Conservation (phyloP, 129 eudicot genomes). For the Cynara cardunculus region DNA sequence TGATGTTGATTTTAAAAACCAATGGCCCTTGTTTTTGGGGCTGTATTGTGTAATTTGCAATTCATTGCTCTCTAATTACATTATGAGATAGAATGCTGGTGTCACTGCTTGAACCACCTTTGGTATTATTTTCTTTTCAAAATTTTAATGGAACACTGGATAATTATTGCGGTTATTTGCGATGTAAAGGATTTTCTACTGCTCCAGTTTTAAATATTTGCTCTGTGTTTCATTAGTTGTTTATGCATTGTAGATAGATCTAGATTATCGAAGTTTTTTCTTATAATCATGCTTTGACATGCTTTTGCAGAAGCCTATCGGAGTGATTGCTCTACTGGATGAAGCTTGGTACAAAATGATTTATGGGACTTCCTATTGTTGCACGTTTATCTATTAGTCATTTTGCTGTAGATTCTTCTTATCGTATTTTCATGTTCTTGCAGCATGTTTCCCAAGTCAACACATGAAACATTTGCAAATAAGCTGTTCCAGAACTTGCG, state of each 20-base stretch:
- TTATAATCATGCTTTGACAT: constrained; percentile 26
- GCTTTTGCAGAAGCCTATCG: constrained; percentile 91
- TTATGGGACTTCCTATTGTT: constrained; percentile 24
- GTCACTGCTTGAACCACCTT: not conserved
- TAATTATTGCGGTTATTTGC: not conserved
- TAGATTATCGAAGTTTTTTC: constrained; percentile 15
- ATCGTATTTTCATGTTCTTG: constrained; percentile 31
- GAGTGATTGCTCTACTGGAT: constrained; percentile 86
- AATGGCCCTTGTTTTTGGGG: too few species aligned
- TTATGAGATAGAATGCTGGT: not conserved
- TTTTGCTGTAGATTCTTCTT: constrained; percentile 14
- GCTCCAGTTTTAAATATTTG: not conserved
- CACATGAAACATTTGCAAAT: constrained; percentile 94
- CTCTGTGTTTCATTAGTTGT: not conserved
- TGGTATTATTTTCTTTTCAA: not conserved
- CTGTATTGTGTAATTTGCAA: not conserved
- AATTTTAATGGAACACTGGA: not conserved
- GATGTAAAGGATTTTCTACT: not conserved
- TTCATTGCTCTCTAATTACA: not conserved
- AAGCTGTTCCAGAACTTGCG: constrained; percentile 86
- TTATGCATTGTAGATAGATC: not conserved
- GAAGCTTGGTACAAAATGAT: constrained; percentile 84
- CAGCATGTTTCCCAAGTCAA: constrained; percentile 99
- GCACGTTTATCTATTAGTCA: constrained; percentile 16
- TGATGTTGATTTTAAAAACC: too few species aligned